phyloP scores from a whole-genome alignment of 2,329 filamentous ascomycete species.

The Teratosphaeria destructans region DNA sequence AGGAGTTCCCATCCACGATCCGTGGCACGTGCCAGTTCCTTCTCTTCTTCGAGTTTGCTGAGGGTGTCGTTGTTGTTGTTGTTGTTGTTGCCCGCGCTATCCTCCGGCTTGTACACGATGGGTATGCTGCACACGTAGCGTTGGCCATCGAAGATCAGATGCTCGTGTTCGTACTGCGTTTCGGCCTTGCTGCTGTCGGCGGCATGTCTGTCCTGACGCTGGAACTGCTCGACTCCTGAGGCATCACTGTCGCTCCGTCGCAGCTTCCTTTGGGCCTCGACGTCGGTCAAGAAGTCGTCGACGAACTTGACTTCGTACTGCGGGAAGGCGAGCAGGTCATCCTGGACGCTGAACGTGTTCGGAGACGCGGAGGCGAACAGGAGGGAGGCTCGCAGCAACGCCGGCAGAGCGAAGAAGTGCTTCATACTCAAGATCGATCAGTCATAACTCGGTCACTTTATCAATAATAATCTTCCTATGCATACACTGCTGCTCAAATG shows the following conservation, averaged over 20 bases:
- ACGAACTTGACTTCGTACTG: constrained; percentile 76
- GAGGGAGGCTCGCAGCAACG: constrained; percentile 36
- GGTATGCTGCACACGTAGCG: constrained; percentile 82
- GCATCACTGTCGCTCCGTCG: constrained; percentile 12
- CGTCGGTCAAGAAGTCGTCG: constrained; percentile 55
- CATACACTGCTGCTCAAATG: not conserved
- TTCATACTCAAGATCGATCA: constrained; percentile 26
- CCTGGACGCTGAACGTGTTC: constrained; percentile 69
- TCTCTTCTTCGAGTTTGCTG: constrained; percentile 57
- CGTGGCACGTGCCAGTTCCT: constrained; percentile 67
- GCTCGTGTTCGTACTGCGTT: constrained; percentile 48
- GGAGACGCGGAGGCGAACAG: constrained; percentile 39
- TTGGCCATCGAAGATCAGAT: constrained; percentile 59
- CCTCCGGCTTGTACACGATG: constrained; percentile 45
- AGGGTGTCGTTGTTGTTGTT: constrained; percentile 14
- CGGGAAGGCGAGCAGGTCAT: constrained; percentile 77
- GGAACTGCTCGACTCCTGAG: constrained; percentile 13
- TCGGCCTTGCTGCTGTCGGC: constrained; percentile 6
- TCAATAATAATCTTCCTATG: no score
- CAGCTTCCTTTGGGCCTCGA: constrained; percentile 56
- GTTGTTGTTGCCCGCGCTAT: not conserved
- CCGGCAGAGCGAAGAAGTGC: constrained; percentile 39
- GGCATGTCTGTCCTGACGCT: constrained; percentile 3
- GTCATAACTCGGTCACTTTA: not conserved
- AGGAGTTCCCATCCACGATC: constrained; percentile 72